Base-by-base conservation (phyloP, 75 land plant genomes). In the Picea glauca region DNA sequence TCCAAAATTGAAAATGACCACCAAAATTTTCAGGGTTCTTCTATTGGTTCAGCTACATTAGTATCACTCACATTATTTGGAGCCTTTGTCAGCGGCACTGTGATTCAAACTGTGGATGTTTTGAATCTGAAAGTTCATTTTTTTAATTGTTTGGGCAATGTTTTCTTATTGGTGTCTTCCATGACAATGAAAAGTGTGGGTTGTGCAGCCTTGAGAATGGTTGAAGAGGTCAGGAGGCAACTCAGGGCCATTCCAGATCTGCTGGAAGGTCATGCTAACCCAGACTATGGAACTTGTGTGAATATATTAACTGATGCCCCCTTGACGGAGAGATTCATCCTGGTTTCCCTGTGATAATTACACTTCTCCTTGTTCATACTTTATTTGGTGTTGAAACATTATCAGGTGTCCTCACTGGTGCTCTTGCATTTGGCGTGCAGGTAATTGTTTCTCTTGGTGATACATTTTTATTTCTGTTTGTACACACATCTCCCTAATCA, bases 181-280 rank as follows among this genome's bases (percentile, higher is more conserved):
- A 83, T 83, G 84, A 83, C 77, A 50, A 83, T 83, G 84, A 83
- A 83, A 60, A 80, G 83, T 61, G 83, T 79, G 35, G 80, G 26
- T 26, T 26, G 26, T 26, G 26, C 26, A 26, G 26, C 26, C 26
- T 43, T 67, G 40, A 86, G 85, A 74, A 90, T 93, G 92, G 94
- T 93, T 26, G 92, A 93, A 78, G 94, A 93, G 79, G 94, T 93
- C 18, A 80, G 94, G 59, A 82, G 92, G 83, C 94, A 93, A 81
- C 90, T 93, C 66, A 83, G 82, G 76, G 87, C 83, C 77, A 91
- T 88, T 60, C 93, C 90, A 13, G 93, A 90, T 23, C 84, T 91
- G 75, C 86, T 91, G 93, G 93, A 88, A 58, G 93, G 93, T 40
- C 81, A 78, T 38, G 76, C 87, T 60, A 86, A 91, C 81, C 94